Base-by-base conservation (phyloP, 2,329 filamentous ascomycete genomes). In the Fusarium falciforme region DNA sequence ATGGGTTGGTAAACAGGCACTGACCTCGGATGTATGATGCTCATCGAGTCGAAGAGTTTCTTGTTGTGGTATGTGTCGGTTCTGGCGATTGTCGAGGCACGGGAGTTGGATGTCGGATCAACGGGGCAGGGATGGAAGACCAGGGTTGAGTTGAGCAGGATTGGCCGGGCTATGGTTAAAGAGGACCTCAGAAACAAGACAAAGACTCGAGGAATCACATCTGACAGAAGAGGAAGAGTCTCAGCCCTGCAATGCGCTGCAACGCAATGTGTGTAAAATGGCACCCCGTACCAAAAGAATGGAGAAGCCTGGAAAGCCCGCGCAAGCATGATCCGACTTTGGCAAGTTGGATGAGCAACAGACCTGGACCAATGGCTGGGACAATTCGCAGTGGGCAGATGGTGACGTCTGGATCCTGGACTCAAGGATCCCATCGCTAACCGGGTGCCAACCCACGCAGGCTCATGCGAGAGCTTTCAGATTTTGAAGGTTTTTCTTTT, bases 301-400 rank as follows among this genome's bases (percentile, higher is more conserved):
- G 64, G 67, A 67, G 65, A 70, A 78, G 64, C 63, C 47, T 71
- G 66, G 61, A 59, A 31, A 57, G 67, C 57, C 61, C 74, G 74
- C 65, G 64, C 68, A 74, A 68, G 54, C 44, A 75, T 78, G 75
- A 71, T 70, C 70, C 73, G 76, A 78, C 71, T 76, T 74, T 67
- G 64, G 22, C 6, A 36, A 66, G 64, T 68, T 76, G 73, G 63
- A 61, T 64, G 52, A 76, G 64, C 68, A 77, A 66, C 55, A 61
- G 54, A 64, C 55, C 66, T 42, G 71, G 58, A 31, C 54, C 54
- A 66, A 62, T 62, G 55, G 62, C 42, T 47, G 57, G 63, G 22
- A 58, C 61, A 67, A 55, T 75, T 62, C n/a, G 49, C n/a, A 59
- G 67, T 78, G 76, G 76, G 61, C 72, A 78, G 76, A 77, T 78